These are phyloP conservation scores for Tetracentron sinense DNA, from an alignment of 164 flowering plant species.

Conservation along the genomic window DNA sequence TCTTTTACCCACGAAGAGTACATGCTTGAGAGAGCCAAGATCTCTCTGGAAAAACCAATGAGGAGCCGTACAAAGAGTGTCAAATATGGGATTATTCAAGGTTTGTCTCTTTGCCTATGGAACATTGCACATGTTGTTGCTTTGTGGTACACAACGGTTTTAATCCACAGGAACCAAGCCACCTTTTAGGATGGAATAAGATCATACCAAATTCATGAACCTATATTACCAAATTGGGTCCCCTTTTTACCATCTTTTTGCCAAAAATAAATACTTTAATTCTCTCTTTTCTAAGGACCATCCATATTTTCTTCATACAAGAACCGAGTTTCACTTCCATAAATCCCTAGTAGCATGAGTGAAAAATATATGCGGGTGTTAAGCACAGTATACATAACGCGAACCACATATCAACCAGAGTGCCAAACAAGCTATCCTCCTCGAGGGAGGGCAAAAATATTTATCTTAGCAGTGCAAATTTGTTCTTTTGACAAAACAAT, in stretches of 20 bases:
- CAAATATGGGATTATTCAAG: constrained; percentile 67
- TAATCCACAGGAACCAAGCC: constrained; percentile 45
- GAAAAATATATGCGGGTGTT: not conserved
- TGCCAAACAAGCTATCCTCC: not conserved
- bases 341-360: not conserved
- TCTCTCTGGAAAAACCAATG: constrained; percentile 33
- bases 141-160: constrained; percentile 60
- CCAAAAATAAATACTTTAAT: not conserved
- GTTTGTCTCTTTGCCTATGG: constrained; percentile 63
- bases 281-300: not conserved
- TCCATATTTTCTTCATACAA: too few relatives aligned
- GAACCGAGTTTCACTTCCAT: too few relatives aligned
- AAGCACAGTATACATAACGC: not conserved
- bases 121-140: constrained; percentile 77
- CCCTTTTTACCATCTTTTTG: not conserved
- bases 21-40: constrained; percentile 45
- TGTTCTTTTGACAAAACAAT: too few relatives aligned
- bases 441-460: not conserved
- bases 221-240: not conserved
- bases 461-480: not conserved
- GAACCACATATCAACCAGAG: not conserved
- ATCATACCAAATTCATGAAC: constrained; percentile 47
- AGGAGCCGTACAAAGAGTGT: constrained; percentile 48
- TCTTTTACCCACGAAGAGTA: constrained; percentile 70
- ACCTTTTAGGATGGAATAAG: constrained; percentile 56